Percentiles rank a stretch among this genome's conserved stretches.
Conservation (phyloP, 768 basidiomycete species). For the Trametes cubensis region DNA sequence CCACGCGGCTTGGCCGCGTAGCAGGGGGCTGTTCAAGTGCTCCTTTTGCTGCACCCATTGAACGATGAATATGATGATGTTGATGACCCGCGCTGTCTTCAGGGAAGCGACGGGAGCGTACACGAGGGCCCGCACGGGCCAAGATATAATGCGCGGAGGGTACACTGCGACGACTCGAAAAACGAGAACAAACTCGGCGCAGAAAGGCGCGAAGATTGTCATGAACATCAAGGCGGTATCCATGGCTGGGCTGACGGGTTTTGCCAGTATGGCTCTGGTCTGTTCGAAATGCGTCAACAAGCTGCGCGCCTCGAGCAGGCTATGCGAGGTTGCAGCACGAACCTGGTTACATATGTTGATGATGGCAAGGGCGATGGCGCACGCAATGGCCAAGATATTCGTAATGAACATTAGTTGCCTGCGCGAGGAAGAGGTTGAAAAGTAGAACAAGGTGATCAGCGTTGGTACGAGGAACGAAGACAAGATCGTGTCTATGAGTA, state of each 20-base stretch:
- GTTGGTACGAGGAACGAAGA: conserved; percentile 13
- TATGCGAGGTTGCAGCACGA: too few relatives aligned
- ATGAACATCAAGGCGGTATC: conserved; percentile 3
- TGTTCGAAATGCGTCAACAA: background rate
- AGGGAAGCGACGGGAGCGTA: conserved; percentile 34
- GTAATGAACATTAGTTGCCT: conserved; percentile 30
- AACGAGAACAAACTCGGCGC: conserved; percentile 43
- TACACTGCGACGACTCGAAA: conserved; percentile 42
- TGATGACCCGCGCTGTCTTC: conserved; percentile 36
- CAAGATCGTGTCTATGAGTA: conserved; percentile 10
- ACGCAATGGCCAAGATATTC: conserved; percentile 29
- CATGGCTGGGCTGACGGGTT: background rate
- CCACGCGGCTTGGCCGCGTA: conserved; percentile 12
- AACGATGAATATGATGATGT: conserved; percentile 22
- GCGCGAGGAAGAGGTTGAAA: conserved; percentile 29
- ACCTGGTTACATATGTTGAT: conserved; percentile 8
- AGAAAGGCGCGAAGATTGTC: conserved; percentile 34
- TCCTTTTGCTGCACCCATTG: conserved; percentile 1
- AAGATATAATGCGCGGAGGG: conserved; percentile 30
- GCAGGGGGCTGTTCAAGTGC: conserved; percentile 3
- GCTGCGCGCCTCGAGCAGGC: background rate
- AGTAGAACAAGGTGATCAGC: conserved; percentile 28
- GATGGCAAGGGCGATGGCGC: conserved; percentile 1
- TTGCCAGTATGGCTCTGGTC: conserved; percentile 1
- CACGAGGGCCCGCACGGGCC: conserved; percentile 24